Base-by-base conservation (phyloP, 2,329 filamentous ascomycete species). In the Ophiocordyceps camponoti-leonardi region DNA sequence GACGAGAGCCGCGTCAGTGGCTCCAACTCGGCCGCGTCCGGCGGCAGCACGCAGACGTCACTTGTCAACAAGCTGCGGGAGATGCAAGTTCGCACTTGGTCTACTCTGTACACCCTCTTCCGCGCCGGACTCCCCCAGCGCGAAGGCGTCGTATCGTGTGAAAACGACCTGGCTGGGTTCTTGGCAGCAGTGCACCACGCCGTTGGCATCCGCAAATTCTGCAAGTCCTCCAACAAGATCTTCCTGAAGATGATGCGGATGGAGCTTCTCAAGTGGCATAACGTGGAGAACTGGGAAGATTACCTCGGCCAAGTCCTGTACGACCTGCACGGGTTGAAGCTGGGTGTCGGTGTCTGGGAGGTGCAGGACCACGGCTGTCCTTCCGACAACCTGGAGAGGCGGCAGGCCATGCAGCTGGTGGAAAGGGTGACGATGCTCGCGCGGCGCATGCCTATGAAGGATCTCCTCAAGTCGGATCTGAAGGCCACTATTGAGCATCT, bases 401-500 rank as follows among this genome's bases (percentile, higher is more conserved):
- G 78, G 35, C 86, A 86, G 47, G 88, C 88, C 0, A 72, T 88
- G 55, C 79, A 83, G 50, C 73, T 95, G 43, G 77, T 94, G 12
- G 84, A 94, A 49, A 84, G 88, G 56, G 76, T 96, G 35, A 81
- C 93, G 56, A 69, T 77, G 33, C 78, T 95, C 47, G 86, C 86
- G 2, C 81, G 81, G 44, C 80, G 83, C 49, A 81, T 95, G 69
- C 81, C 85, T 20, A 83, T 94, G 67, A 94, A 90, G 55, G 92
- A 96, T 52, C 66, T 96, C 18, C 76, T 87, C 16, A 96, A 94
- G 60, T 92, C 87, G 16, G 86, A 96, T 46, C 69, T 98, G 45
- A 93, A 90, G 59, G 77, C 73, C 16, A 86, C 87, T 0, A 92
- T 98, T 48, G 92, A 98, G 48, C 87, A 88, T 53, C 86, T 98